Base-by-base conservation (phyloP, 2,329 filamentous ascomycete genomes). In the Pseudopithomyces maydicus region DNA sequence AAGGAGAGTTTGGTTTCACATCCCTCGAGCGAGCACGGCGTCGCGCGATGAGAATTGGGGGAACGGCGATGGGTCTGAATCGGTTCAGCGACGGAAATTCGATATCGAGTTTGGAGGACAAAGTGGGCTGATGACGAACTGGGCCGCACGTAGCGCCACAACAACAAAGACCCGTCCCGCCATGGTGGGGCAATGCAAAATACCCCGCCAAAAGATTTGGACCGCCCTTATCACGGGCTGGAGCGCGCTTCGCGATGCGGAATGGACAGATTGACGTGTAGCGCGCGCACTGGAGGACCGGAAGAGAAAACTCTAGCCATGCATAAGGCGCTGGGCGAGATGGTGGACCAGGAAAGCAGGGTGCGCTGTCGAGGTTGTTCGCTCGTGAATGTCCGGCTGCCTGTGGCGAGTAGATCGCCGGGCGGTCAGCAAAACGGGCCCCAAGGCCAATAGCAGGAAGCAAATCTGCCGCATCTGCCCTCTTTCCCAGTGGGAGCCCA, bases 391-490 rank as follows among this genome's bases (percentile, higher is more conserved):
- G 33, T 54, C 47, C 39, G 44, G 43, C 35, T 57, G 58, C 57
- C 35, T 57, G 58, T 60, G 58, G 58, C 58, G 58, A 60, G 47
- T 55, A 44, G 55, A 55, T 52, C 57, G 36, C 50, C 50, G 36
- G 45, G 35, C 56, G 54, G 54, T 52, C 46, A 43, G 32, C 23
- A 20, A 2, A 42, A 44, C 22, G 17, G 41, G 42, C 19, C 26
- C 10, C 23, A 22, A 12, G 44, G 44, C 57, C 57, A 59, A 59
- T 56, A 11, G n/a, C 23, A 52, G 19, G 23, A 4, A 10, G 17
- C 17, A n/a, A n/a, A 17, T 20, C 6, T 54, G 48, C 57, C 41
- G n/a, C 35, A 33, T 42, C 32, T 39, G 52, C 45, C 57, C 44
- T 44, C 19, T 22, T 29, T 17, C 36, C 23, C 44, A 42, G 36